These are phyloP conservation scores for Thermoascus crustaceus DNA, from an alignment of 2,329 filamentous ascomycete genomes.

Conservation along the genomic window DNA sequence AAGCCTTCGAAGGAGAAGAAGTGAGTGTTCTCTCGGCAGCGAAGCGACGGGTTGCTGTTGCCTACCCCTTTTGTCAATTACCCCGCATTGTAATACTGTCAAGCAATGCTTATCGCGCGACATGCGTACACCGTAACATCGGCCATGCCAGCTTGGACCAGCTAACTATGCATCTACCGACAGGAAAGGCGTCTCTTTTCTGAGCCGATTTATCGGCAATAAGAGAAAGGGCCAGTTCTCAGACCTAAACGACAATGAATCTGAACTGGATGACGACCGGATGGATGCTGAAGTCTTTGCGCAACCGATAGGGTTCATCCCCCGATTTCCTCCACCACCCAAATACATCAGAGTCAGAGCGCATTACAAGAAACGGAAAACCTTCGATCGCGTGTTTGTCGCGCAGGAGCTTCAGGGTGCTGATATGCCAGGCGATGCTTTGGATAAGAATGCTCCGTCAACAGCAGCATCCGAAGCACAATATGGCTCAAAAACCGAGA, in stretches of 20 bases:
- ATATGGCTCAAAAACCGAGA: conserved; percentile 30
- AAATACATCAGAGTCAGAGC: conserved; percentile 80
- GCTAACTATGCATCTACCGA: too few relatives aligned
- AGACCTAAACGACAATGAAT: conserved; percentile 51
- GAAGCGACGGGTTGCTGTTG: too few relatives aligned
- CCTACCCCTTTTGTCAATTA: too few relatives aligned
- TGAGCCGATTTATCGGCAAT: conserved; percentile 70
- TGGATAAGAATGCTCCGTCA: conserved; percentile 22
- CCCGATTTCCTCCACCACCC: conserved; percentile 78
- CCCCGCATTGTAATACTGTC: too few relatives aligned
- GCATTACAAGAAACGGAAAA: conserved; percentile 69
- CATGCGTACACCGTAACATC: too few relatives aligned
- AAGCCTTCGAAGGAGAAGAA: conserved; percentile 53
- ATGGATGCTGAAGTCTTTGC: conserved; percentile 77
- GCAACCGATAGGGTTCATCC: conserved; percentile 72
- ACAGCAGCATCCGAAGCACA: conserved; percentile 15
- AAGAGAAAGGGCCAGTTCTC: conserved; percentile 60
- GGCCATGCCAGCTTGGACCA: too few relatives aligned
- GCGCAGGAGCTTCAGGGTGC: conserved; percentile 78
- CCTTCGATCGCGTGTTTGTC: conserved; percentile 82
- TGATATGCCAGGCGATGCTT: conserved; percentile 27
- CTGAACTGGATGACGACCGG: conserved; percentile 61
- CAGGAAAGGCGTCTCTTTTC: conserved; percentile 82
- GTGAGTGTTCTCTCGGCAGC: too few relatives aligned
- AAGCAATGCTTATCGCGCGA: too few relatives aligned